Conservation (phyloP, 2,329 filamentous ascomycete genomes). For the Plectosphaerella sp. region DNA sequence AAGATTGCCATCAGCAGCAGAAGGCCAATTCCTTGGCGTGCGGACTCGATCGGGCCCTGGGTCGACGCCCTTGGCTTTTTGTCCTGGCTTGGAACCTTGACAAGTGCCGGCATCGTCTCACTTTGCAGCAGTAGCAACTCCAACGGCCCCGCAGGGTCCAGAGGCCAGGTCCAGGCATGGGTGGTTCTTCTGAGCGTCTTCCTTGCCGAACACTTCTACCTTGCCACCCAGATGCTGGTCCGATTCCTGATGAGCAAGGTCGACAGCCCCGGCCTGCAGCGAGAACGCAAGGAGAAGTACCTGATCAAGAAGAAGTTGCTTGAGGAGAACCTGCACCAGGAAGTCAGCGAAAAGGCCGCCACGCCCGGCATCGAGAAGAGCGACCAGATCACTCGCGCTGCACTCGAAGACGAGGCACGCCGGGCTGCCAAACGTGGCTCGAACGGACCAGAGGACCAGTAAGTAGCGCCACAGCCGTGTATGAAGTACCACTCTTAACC, state of each 20-base stretch:
- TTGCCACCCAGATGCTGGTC: constrained; percentile 71
- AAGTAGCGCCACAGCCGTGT: constrained; percentile 16
- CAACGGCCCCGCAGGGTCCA: constrained; percentile 60
- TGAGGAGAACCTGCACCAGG: constrained; percentile 63
- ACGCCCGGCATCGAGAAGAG: constrained; percentile 43
- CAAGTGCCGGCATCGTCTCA: constrained; percentile 82
- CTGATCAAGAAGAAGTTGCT: constrained; percentile 75
- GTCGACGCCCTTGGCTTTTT: constrained; percentile 80
- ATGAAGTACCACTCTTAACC: constrained; percentile 2
- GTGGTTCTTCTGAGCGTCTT: constrained; percentile 77
- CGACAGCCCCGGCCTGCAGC: constrained; percentile 81
- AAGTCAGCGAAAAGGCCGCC: constrained; percentile 43
- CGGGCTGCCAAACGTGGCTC: constrained; percentile 43
- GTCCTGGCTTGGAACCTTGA: constrained; percentile 90
- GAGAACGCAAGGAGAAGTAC: constrained; percentile 78
- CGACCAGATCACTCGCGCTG: constrained; percentile 60
- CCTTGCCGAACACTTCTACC: constrained; percentile 83
- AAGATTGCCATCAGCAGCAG: constrained; percentile 91
- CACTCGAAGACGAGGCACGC: constrained; percentile 60
- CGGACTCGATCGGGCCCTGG: constrained; percentile 94
- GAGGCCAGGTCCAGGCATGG: constrained; percentile 71
- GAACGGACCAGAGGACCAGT: constrained; percentile 47
- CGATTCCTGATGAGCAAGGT: constrained; percentile 71
- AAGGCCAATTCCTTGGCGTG: constrained; percentile 81
- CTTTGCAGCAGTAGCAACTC: constrained; percentile 73